phyloP scores from a whole-genome alignment of 1,284 basidiomycete species.

The Albatrellus sp. region DNA sequence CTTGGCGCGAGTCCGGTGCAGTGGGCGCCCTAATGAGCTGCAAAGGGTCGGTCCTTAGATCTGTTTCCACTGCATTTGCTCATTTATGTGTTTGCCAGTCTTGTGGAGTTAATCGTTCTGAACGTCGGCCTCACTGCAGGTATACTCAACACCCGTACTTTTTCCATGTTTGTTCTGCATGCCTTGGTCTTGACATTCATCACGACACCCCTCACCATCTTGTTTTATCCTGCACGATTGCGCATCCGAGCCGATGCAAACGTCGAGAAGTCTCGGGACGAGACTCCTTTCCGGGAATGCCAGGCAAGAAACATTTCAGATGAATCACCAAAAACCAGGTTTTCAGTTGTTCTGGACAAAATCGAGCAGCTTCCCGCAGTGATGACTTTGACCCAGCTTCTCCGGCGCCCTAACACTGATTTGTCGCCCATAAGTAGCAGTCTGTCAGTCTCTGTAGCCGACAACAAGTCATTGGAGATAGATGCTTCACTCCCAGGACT shows the following conservation, averaged over 20 bases:
- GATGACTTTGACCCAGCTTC: slow-evolving; percentile 53
- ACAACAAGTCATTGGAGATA: slow-evolving; percentile 7
- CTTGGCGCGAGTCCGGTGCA: slow-evolving; percentile 69
- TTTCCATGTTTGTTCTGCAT: slow-evolving; percentile 87
- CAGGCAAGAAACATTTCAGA: slow-evolving; percentile 10
- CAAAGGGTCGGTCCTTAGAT: slow-evolving; percentile 55
- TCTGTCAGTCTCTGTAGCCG: slow-evolving; percentile 10
- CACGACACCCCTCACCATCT: slow-evolving; percentile 72
- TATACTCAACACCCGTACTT: slow-evolving; percentile 62
- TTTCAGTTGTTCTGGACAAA: slow-evolving; percentile 76
- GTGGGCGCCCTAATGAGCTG: slow-evolving; percentile 90
- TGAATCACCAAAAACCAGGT: slow-evolving; percentile 38
- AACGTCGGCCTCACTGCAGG: slow-evolving; percentile 79
- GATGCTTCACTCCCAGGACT: no score
- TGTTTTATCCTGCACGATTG: slow-evolving; percentile 59
- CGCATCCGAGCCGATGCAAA: slow-evolving; percentile 18
- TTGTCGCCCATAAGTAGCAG: slow-evolving; percentile 3
- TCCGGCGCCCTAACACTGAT: slow-evolving; percentile 24
- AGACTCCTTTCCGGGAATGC: slow-evolving; percentile 6
- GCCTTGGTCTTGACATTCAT: slow-evolving; percentile 78
- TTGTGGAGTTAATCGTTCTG: slow-evolving; percentile 85
- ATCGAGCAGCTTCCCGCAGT: slow-evolving; percentile 73
- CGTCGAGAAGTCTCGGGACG: slow-evolving; percentile 15
- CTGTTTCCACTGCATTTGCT: background rate
- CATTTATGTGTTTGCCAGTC: slow-evolving; percentile 23